Conservation (phyloP, 305 asterid genomes). For the Salvia sclarea region DNA sequence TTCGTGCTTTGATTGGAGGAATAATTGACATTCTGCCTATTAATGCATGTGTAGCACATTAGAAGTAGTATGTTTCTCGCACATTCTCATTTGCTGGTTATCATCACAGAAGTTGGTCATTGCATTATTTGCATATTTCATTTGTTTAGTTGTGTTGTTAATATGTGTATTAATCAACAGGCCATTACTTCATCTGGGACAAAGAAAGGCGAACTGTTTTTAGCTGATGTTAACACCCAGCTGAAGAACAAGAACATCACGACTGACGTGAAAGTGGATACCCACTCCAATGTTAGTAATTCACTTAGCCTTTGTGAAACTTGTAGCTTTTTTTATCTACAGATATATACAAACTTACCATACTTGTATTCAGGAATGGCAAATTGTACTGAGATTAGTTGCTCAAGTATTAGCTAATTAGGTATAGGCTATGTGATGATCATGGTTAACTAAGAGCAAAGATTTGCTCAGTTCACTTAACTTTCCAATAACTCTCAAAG, state of each 20-base stretch:
- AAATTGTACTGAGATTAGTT: not conserved
- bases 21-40: not conserved
- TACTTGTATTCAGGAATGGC: not conserved
- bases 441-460: not conserved
- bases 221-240: slow-evolving; percentile 79
- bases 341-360: not conserved
- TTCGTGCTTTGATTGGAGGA: not conserved
- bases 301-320: slow-evolving; percentile 1
- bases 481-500: not conserved
- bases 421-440: not conserved
- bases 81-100: slow-evolving; percentile 5
- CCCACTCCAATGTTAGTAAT: slow-evolving; percentile 67
- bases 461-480: not conserved
- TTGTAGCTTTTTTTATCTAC: not conserved
- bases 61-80: not conserved
- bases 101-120: not conserved
- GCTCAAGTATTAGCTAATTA: not conserved
- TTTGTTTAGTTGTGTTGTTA: not conserved
- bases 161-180: slow-evolving; percentile 37
- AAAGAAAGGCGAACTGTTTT: slow-evolving; percentile 66
- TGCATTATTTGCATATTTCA: not conserved
- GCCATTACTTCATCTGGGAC: slow-evolving; percentile 82
- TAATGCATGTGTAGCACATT: not conserved
- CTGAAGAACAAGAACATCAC: slow-evolving; percentile 85
- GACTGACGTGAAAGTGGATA: slow-evolving; percentile 83